Evolutionary conservation across 208 protist genomes (phyloP), one percentile per base, ranked within the genome.

Genomic region (Acanthamoeba sp.): DNA sequence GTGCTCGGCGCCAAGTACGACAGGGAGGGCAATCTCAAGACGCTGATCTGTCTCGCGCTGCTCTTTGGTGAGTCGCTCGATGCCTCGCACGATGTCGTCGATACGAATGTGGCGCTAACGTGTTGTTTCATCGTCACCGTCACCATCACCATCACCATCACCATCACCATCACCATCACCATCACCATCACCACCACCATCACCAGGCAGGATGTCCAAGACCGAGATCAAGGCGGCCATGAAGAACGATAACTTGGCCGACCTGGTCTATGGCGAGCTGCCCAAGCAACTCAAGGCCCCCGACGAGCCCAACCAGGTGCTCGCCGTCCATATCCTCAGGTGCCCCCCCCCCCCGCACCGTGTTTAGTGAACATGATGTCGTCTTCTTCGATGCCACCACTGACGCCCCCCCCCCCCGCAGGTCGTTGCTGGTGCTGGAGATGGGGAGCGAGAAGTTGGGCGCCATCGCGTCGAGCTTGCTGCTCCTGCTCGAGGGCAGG

Each of bases 1-100:
- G 27, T 87, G n/a, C 38, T 87, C 10, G 78, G 78, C 29, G 45
- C 78, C 27, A 87, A 87, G 78, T 87, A 87, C 78, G 78, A 87
- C 34, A 32, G 29, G n/a, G 78, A 87, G 45, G 78, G 78, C 5
- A 87, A 87, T 20, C 78, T 87, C 40, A 87, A 87, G 45, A 87
- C 38, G 22, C 29, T 87, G n/a, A 59, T 59, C 22, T 87, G 78
- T 36, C 40, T 87, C n/a, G 12, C 78, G n/a, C 78, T 87, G 14
- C 45, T 87, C 10, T 9, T 87, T 3, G 78, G 73, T 84, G 18
- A 2, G 29, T 50, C n/a, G n/a, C n/a, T n/a, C n/a, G n/a, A n/a
- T n/a, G n/a, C n/a, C n/a, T n/a, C n/a, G n/a, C n/a, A n/a, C n/a
- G n/a, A n/a, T n/a, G n/a, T n/a, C n/a, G n/a, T n/a, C n/a, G n/a